These are phyloP conservation scores for Pseudopyricularia javanii DNA, from an alignment of 2,329 filamentous ascomycete genomes.

Conservation along the genomic window DNA sequence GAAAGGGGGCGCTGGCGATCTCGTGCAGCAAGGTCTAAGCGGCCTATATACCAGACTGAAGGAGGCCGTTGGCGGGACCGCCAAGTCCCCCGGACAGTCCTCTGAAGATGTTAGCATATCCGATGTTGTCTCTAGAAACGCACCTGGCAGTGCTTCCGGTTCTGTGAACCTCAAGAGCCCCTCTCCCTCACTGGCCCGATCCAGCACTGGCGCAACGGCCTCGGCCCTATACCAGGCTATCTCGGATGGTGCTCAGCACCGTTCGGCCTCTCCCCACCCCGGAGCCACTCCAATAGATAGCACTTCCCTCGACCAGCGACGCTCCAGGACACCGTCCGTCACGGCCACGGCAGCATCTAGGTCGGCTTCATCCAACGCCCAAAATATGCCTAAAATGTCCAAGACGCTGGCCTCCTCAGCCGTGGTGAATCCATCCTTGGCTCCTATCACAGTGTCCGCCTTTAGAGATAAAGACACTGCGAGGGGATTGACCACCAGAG, in stretches of 20 bases:
- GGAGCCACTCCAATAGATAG: not conserved
- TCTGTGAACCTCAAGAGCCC: constrained; percentile 19
- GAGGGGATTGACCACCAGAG: constrained; percentile 24
- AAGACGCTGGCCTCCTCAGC: constrained; percentile 28
- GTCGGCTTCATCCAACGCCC: constrained; percentile 23
- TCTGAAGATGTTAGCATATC: constrained; percentile 28
- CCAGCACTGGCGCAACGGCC: constrained; percentile 16
- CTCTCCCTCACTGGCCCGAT: constrained; percentile 12
- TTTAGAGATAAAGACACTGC: constrained; percentile 33
- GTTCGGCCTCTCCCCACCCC: not conserved
- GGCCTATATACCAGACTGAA: constrained; percentile 79
- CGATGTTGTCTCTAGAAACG: constrained; percentile 28
- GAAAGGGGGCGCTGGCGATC: constrained; percentile 58
- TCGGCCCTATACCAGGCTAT: constrained; percentile 13
- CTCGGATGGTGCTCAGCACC: not conserved
- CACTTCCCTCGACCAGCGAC: constrained; percentile 13
- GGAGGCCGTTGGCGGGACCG: constrained; percentile 65
- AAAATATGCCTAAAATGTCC: constrained; percentile 27
- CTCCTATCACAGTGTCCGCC: constrained; percentile 35
- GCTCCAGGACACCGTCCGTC: constrained; percentile 35
- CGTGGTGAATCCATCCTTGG: constrained; percentile 28
- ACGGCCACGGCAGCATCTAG: constrained; percentile 32
- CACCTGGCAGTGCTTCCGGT: constrained; percentile 16
- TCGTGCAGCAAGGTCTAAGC: constrained; percentile 75
- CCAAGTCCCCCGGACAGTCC: constrained; percentile 20